These are phyloP conservation scores for Ploettnerulaceae sp. DNA, from an alignment of 2,329 filamentous ascomycete species.

Conservation along the genomic window DNA sequence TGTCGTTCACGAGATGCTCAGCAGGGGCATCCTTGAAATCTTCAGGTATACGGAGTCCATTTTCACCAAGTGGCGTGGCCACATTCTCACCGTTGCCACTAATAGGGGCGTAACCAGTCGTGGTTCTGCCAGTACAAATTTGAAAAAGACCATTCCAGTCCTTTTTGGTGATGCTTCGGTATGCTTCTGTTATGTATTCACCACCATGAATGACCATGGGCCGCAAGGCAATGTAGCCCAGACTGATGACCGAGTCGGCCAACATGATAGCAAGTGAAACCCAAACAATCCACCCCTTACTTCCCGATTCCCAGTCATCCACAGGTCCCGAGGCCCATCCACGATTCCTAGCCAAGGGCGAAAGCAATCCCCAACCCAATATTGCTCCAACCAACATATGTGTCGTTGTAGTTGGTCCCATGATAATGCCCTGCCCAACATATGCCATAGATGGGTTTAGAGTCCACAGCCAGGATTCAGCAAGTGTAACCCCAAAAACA, in stretches of 20 bases:
- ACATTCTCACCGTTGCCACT: constrained; percentile 22
- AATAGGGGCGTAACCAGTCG: constrained; percentile 29
- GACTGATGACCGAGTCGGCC: constrained; percentile 82
- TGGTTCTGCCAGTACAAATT: constrained; percentile 14
- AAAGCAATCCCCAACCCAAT: constrained; percentile 85
- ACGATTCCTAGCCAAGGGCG: constrained; percentile 76
- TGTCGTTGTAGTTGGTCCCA: constrained; percentile 90
- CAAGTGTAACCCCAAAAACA: constrained; percentile 71
- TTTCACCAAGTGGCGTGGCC: constrained; percentile 13
- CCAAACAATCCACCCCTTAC: constrained; percentile 99
- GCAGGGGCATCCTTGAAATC: constrained; percentile 64
- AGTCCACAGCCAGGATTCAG: constrained; percentile 85
- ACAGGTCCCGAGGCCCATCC: constrained; percentile 90
- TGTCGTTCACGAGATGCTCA: constrained; percentile 72
- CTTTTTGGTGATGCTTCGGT: constrained; percentile 24
- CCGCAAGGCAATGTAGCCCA: constrained; percentile 69
- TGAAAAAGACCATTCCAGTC: constrained; percentile 31
- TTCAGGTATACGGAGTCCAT: constrained; percentile 7
- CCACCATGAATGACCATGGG: constrained; percentile 50
- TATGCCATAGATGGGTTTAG: constrained; percentile 97
- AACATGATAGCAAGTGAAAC: constrained; percentile 94
- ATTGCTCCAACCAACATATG: constrained; percentile 92
- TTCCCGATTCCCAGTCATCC: constrained; percentile 83
- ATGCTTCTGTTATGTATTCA: constrained; percentile 35
- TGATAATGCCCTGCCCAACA: constrained; percentile 95